A percentile compares a stretch with the other conserved stretches of the same genome.
phyloP scores from a whole-genome alignment of 2,329 filamentous ascomycete species.

The Scleromitrula shiraiana region DNA sequence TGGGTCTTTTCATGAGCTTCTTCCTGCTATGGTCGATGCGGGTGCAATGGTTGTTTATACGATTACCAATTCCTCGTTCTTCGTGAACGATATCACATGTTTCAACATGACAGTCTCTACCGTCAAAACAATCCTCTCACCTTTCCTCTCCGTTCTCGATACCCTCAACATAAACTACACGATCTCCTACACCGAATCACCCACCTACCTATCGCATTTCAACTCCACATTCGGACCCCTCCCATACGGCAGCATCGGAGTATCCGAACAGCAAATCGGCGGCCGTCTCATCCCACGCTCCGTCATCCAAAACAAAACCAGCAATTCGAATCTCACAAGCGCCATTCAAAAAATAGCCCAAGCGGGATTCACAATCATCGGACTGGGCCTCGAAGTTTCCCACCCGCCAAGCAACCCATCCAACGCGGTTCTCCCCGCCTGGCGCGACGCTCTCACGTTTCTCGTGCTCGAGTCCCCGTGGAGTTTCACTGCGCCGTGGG shows the following conservation, averaged over 20 bases:
- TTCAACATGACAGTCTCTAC: conserved; percentile 38
- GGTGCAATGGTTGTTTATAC: conserved; percentile 43
- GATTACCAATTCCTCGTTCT: conserved; percentile 40
- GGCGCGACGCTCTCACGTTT: conserved; percentile 33
- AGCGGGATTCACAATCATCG: conserved; percentile 28
- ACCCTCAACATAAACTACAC: conserved; percentile 30
- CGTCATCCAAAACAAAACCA: conserved; percentile 25
- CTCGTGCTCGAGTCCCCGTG: conserved; percentile 29
- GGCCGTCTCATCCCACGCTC: conserved; percentile 37
- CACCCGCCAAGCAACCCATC: conserved; percentile 15
- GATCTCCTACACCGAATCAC: conserved; percentile 17
- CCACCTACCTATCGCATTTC: conserved; percentile 25
- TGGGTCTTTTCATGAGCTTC: conserved; percentile 35
- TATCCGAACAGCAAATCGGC: conserved; percentile 27
- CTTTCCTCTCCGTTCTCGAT: conserved; percentile 36
- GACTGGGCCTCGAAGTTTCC: conserved; percentile 29
- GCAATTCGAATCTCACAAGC: conserved; percentile 17
- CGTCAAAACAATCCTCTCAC: conserved; percentile 36
- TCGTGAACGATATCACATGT: conserved; percentile 39
- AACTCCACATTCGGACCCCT: conserved; percentile 27
- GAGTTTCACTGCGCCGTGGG: conserved; percentile 28
- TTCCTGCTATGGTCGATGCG: conserved; percentile 41
- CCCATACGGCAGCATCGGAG: conserved; percentile 24
- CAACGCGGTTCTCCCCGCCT: conserved; percentile 36
- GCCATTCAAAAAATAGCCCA: conserved; percentile 30